A percentile compares a stretch with the other conserved stretches of the same genome.
phyloP scores from a whole-genome alignment of 805 yeast species.

The Zygoascus tannicola region DNA sequence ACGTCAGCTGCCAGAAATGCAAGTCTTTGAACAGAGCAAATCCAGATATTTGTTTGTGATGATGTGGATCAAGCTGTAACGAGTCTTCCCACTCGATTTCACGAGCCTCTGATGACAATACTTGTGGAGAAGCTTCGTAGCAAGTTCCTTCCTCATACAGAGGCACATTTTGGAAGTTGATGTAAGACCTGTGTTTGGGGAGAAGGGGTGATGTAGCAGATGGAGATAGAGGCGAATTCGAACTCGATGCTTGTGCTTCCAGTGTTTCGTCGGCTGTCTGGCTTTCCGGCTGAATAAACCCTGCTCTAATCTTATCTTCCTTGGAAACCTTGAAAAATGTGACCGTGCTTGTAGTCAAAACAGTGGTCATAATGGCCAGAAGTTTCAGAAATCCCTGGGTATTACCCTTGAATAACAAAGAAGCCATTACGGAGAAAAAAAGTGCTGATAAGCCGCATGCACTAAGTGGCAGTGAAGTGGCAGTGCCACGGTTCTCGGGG shows the following conservation, averaged over 20 bases:
- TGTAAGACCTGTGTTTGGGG: neutral
- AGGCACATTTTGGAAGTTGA: neutral
- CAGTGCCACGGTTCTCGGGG: constrained; percentile 60
- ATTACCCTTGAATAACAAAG: constrained; percentile 28
- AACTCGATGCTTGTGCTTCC: too few relatives aligned
- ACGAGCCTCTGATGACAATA: neutral
- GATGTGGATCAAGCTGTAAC: neutral
- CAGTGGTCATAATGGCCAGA: constrained; percentile 14
- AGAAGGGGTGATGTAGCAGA: neutral
- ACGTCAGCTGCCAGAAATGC: constrained; percentile 19
- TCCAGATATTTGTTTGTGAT: constrained; percentile 1
- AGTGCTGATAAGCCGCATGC: constrained; percentile 69
- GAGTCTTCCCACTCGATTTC: constrained; percentile 2
- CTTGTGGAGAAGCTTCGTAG: constrained; percentile 2
- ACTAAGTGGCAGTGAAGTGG: constrained; percentile 67
- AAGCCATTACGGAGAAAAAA: constrained; percentile 46
- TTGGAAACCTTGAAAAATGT: constrained; percentile 17
- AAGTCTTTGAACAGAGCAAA: constrained; percentile 8
- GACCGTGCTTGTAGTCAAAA: constrained; percentile 9
- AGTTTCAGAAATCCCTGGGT: constrained; percentile 17
- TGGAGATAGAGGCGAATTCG: neutral
- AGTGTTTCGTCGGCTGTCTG: neutral
- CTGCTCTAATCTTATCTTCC: neutral
- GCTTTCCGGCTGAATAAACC: neutral
- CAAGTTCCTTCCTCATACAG: constrained; percentile 1